Conservation (phyloP, 176 grass and related monocot genomes). For the Oryza officinalis region DNA sequence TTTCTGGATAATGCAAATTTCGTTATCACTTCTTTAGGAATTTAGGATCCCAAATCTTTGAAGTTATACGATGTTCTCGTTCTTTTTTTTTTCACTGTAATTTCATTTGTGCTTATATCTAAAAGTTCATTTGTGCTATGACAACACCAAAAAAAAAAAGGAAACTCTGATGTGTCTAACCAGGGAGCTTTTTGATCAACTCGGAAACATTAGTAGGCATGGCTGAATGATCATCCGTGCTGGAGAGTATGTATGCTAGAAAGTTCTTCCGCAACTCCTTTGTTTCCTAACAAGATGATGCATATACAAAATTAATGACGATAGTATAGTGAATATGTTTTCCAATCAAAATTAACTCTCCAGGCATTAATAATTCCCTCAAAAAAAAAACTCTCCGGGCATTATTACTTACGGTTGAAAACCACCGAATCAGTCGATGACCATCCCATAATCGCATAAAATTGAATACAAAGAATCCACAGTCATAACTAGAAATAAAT, state of each 20-base stretch:
- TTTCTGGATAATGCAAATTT: too few relatives aligned
- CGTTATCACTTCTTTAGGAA: too few relatives aligned
- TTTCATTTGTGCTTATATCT: too few relatives aligned
- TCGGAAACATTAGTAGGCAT: background rate
- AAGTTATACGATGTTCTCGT: too few relatives aligned
- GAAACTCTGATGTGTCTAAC: background rate
- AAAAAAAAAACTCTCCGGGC: too few relatives aligned
- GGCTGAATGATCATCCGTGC: background rate
- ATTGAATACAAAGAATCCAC: slow-evolving; percentile 22
- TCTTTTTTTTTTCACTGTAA: too few relatives aligned
- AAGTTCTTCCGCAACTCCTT: background rate
- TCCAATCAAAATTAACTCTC: background rate
- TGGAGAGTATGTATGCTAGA: background rate
- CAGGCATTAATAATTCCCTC: too few relatives aligned
- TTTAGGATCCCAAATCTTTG: too few relatives aligned
- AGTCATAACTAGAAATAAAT: background rate
- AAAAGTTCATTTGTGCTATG: background rate
- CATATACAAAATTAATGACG: background rate
- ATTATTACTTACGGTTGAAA: background rate
- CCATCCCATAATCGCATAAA: slow-evolving; percentile 28
- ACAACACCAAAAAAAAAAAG: background rate
- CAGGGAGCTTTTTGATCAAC: background rate
- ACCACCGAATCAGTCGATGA: background rate
- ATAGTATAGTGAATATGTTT: background rate
- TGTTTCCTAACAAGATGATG: background rate